Evolutionary conservation across 441 rosid genomes (phyloP).

Genomic region (Hura crepitans): DNA sequence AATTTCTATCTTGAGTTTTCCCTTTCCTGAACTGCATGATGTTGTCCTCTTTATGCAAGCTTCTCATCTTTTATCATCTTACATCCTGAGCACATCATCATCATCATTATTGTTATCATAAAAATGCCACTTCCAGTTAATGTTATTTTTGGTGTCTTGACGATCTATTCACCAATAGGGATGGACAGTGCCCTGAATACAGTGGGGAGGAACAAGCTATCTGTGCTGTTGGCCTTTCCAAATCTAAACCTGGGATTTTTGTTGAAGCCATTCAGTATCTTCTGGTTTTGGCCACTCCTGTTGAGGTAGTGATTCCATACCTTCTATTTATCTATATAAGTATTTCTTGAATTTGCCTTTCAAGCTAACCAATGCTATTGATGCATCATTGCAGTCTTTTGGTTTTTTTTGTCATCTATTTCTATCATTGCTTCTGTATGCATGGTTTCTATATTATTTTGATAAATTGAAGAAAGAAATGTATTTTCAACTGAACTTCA

Average conservation of each 20-base stretch:
- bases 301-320: conserved; percentile 53
- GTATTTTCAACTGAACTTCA: not conserved
- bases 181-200: conserved; percentile 95
- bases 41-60: not conserved
- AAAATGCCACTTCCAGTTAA: not conserved
- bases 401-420: not conserved
- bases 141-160: conserved; percentile 12
- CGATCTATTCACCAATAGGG: conserved; percentile 44
- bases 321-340: conserved; percentile 2
- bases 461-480: conserved; percentile 7
- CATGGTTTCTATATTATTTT: not conserved
- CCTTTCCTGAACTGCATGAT: not conserved
- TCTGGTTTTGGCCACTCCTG: conserved; percentile 85
- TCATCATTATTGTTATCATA: not conserved
- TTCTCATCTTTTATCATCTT: not conserved
- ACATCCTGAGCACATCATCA: not conserved
- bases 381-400: too few relatives aligned
- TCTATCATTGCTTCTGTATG: not conserved
- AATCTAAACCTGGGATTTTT: conserved; percentile 78
- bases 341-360: conserved; percentile 8
- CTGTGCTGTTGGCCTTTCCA: conserved; percentile 89
- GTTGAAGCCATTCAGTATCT: conserved; percentile 91
- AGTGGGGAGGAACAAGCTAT: conserved; percentile 84
- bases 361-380: not conserved
- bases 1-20: not conserved